Base-by-base conservation (phyloP, 768 basidiomycete genomes). In the Russula vinacea region DNA sequence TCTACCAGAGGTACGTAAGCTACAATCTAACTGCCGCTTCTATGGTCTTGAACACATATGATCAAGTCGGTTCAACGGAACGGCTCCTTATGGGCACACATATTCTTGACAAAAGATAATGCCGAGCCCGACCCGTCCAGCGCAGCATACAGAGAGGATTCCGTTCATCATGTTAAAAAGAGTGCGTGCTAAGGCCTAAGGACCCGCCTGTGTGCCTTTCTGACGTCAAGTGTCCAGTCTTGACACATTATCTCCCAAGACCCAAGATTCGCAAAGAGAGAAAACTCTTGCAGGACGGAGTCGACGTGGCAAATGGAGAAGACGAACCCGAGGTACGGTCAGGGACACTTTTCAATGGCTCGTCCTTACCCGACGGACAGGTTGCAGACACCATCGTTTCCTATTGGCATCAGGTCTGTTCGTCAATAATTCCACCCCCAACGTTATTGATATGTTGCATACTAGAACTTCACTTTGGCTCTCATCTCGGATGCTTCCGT, bases 381-480 rank as follows among this genome's bases (percentile, higher is more conserved):
- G 60, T 65, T 61, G 51, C 60, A 16, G 58, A 52, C 54, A 33
- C 45, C 9, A 86, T 94, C 63, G 81, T 86, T 42, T 87, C 92
- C 8, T 90, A 94, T 75, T 99, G 94, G 90, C 84, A 92, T 69
- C 79, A 77, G 70, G 91, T 89, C 69, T 58, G 77, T 75, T 51
- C 50, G 35, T n/a, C 57, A 35, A 56, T 37, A 45, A 16, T 26
- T 45, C 53, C 24, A 33, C 52, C 50, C 24, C 8, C 56, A n/a
- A 58, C 22, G 37, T 16, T 39, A 9, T 55, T 29, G 53, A 51
- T 24, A 44, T 71, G 44, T 69, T 64, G 29, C 22, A 2, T 24
- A 37, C 44, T 73, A 93, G 86, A 98, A 98, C 74, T 72, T 99
- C 22, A 97, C 94, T 0, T 74, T 99, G 40, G 89, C 89, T 7